Base-by-base conservation (phyloP, 371 early-diverging fungal species). In the Saksenaea oblongispora region DNA sequence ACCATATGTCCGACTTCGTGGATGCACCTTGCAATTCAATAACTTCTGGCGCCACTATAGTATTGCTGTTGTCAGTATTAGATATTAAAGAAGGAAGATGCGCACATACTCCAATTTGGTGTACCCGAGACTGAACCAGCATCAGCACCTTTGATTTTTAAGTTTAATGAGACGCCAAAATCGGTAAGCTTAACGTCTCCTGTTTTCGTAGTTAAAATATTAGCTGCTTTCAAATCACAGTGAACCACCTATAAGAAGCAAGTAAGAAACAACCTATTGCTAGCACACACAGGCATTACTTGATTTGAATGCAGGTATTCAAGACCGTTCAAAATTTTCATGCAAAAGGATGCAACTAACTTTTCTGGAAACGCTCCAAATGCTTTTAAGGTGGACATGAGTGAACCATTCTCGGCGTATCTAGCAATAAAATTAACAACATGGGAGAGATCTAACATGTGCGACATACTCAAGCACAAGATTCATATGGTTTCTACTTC, bases 161-260 rank as follows among this genome's bases (percentile, higher is more conserved):
- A 80, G 54, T 94, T 93, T n/a, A 95, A 76, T 13, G 93, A 91
- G 1, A 93, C 95, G 44, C 97, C 98, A 76, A 98, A 98, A 69
- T 98, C 98, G 0, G 97, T 93, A n/a, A 98, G 75, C 73, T 98
- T 98, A 27, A 95, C 94, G 62, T 89, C 88, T 0, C 97, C 98
- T 27, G 93, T 88, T 67, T 97, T 97, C 13, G 96, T 98, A 0
- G 95, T 92, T 64, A 97, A 71, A 55, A 98, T 94, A 71, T 98
- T 98, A 72, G 94, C 95, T 1, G 94, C 95, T 73, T 99, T 99
- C 54, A 99, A 77, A 78, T 99, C 99, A 61, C 99, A 89, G 75
- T 99, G 99, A 2, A 92, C 93, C 2, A 92, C 90, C 75, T 88
- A 61, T 24, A 31, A 10, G 0, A 22, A 31, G 31, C 7, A 31